Evolutionary conservation across 2,329 filamentous ascomycete species (phyloP), one percentile per base, ranked within the genome.

Genomic region (Seiridium cupressi): DNA sequence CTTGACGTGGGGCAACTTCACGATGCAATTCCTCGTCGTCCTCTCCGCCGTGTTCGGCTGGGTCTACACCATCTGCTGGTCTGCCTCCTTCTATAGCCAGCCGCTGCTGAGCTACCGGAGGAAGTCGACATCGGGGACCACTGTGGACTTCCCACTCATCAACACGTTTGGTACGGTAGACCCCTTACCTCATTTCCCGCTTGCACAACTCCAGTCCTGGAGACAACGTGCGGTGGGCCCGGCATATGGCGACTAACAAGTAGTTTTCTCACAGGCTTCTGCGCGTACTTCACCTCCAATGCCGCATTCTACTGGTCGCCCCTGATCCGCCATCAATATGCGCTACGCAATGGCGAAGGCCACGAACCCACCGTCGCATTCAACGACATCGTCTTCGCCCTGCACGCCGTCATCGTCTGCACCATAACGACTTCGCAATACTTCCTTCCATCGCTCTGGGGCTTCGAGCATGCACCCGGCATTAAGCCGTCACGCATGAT

Each of bases 71-170:
- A 64, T 88, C 54, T 87, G 84, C 74, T 95, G 94, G 94, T 94
- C 91, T 10, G 77, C 89, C 13, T 96, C 92, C 13, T 98, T 97
- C 78, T 98, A 98, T 74, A 93, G 94, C 1, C 95, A 98, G 73
- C 87, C 90, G 5, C 77, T 96, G 62, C 84, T 92, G 63, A 98
- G 97, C 81, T 89, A 83, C 73, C 81, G 80, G 36, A 89, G 92
- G 58, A 85, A 86, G 60, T 90, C 91, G 7, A 97, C 93, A 4
- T 83, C 86, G 26, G 95, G 95, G 46, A 88, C 94, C 4, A 91
- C 92, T 0, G 89, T 96, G 65, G 93, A 97, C 74, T 97, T 96
- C 70, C 92, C 92, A 18, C 82, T 90, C 18, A 81, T 92, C 67
- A 95, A 95, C 75, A 76, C 79, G 34, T 69, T 89, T 4, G 86